Evolutionary conservation across 257 asterid genomes (phyloP).

Genomic region (Fraxinus americana): DNA sequence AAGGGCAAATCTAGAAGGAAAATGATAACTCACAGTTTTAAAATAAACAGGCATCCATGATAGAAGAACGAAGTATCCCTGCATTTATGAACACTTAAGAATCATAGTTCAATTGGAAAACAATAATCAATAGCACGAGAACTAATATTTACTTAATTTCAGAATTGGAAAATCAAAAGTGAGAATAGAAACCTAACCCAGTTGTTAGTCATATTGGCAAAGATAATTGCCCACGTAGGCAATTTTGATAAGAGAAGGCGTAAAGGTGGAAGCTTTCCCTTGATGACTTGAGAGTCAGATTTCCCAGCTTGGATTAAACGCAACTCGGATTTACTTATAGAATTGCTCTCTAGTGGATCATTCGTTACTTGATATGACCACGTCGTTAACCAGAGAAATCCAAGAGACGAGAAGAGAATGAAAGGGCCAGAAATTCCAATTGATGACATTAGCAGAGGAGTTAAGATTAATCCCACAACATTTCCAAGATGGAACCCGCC

Average conservation of each 20-base stretch:
- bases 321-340: constrained; percentile 65
- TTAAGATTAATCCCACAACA: constrained; percentile 80
- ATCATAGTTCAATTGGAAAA: background rate
- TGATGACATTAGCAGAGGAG: constrained; percentile 73
- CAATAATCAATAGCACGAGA: background rate
- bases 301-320: constrained; percentile 85
- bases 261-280: constrained; percentile 66
- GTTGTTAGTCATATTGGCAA: constrained; percentile 82
- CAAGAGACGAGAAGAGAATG: constrained; percentile 76
- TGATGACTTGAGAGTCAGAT: constrained; percentile 43
- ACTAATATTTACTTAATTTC: background rate
- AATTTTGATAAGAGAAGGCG: constrained; percentile 67
- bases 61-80: constrained; percentile 98
- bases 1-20: background rate
- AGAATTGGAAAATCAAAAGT: background rate
- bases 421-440: constrained; percentile 84
- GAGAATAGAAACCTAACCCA: constrained; percentile 54
- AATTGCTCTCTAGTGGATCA: constrained; percentile 69
- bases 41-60: constrained; percentile 99
- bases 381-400: constrained; percentile 73
- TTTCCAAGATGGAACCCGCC: constrained; percentile 96
- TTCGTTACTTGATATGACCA: constrained; percentile 62
- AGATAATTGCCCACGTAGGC: constrained; percentile 92
- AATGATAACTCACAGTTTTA: constrained; percentile 68
- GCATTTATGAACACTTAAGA: constrained; percentile 35